Conservation (phyloP, 139 green algal genomes). For the Spirogloea muscicola region DNA sequence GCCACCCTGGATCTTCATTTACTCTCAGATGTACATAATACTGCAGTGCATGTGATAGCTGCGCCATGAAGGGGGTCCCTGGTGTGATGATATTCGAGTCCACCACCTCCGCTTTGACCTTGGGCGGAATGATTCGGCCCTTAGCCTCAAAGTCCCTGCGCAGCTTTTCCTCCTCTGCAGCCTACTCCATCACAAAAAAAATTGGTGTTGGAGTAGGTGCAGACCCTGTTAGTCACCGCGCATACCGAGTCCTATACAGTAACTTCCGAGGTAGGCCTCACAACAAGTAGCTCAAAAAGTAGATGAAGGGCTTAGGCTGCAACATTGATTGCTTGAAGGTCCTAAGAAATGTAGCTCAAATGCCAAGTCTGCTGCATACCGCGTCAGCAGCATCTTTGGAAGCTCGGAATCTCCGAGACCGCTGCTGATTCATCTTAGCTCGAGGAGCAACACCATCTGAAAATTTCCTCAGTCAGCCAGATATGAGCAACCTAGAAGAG, state of each 20-base stretch:
- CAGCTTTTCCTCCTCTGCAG: constrained; percentile 81
- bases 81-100: constrained; percentile 99
- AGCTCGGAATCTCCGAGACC: constrained; percentile 88
- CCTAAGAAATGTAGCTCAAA: neutral
- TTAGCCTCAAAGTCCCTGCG: constrained; percentile 80
- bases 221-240: neutral
- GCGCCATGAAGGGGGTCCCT: constrained; percentile 96
- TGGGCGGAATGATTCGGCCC: constrained; percentile 67
- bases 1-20: constrained; percentile 88
- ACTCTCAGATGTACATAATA: constrained; percentile 94
- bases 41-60: constrained; percentile 86
- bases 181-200: constrained; percentile 43
- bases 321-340: neutral
- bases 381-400: constrained; percentile 81
- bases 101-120: constrained; percentile 67
- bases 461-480: too few species aligned
- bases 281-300: neutral
- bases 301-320: neutral
- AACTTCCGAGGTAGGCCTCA: neutral
- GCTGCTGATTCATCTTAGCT: constrained; percentile 99
- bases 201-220: neutral
- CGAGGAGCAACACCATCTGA: constrained; percentile 91
- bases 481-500: neutral
- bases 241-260: neutral
- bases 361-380: constrained; percentile 9